Percentiles rank a stretch among this genome's conserved stretches.
These are phyloP conservation scores for Angomonas ambiguus DNA, from an alignment of 208 protist genomes.

Conservation along the genomic window DNA sequence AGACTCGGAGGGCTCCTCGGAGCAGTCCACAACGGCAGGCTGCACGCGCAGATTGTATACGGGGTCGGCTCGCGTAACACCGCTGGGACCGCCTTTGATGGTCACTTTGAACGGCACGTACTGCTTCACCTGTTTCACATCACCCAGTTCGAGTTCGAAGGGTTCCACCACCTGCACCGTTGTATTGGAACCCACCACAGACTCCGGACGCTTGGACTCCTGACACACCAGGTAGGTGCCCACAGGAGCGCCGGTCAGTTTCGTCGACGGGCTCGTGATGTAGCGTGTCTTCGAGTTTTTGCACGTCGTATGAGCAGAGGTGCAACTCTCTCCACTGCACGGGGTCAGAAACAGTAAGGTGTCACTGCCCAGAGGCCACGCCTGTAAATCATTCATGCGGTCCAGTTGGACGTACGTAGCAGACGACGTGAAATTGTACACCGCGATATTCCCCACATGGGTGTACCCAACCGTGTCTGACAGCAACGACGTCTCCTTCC, in stretches of 20 bases:
- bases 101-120: conserved; percentile 20
- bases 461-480: conserved; percentile 32
- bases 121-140: conserved; percentile 18
- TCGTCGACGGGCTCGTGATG: conserved; percentile 22
- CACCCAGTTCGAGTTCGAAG: conserved; percentile 18
- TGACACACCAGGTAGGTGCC: conserved; percentile 40
- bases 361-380: conserved; percentile 20
- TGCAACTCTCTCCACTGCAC: conserved; percentile 20
- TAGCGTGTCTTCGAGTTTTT: too few species aligned
- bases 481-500: not conserved
- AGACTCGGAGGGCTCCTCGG: conserved; percentile 14
- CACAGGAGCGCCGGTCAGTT: conserved; percentile 13
- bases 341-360: conserved; percentile 31
- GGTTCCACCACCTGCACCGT: conserved; percentile 23
- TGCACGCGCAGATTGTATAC: conserved; percentile 28
- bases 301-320: conserved; percentile 20
- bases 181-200: conserved; percentile 16
- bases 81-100: conserved; percentile 16
- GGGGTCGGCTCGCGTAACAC: not conserved
- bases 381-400: conserved; percentile 34
- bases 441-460: conserved; percentile 22
- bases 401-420: conserved; percentile 37
- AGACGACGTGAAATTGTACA: conserved; percentile 28
- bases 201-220: conserved; percentile 9
- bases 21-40: conserved; percentile 22